Conservation (phyloP, 208 protist genomes). For the Angomonas ambiguus region DNA sequence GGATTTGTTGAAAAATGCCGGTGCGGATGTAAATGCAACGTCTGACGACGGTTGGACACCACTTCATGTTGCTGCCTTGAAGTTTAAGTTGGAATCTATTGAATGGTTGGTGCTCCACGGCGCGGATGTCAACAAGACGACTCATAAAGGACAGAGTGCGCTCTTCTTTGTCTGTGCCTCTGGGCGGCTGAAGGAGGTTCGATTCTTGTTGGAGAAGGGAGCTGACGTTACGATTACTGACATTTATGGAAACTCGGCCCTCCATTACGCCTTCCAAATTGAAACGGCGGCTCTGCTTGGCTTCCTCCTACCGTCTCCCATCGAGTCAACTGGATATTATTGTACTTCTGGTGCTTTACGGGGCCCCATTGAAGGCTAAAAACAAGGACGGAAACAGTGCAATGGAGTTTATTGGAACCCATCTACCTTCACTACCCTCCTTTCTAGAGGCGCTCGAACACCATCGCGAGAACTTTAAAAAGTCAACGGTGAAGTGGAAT, state of each 20-base stretch:
- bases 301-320: conserved; percentile 54
- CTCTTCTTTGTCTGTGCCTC: conserved; percentile 49
- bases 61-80: conserved; percentile 58
- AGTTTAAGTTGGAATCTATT: conserved; percentile 29
- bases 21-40: conserved; percentile 26
- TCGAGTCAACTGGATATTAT: conserved; percentile 59
- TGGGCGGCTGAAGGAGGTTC: conserved; percentile 37
- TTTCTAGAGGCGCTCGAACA: conserved; percentile 26
- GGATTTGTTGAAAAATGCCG: conserved; percentile 24
- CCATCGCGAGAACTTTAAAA: conserved; percentile 20
- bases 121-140: conserved; percentile 45
- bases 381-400: conserved; percentile 30
- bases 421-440: conserved; percentile 34
- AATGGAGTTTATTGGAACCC: conserved; percentile 20
- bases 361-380: conserved; percentile 17
- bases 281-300: conserved; percentile 45
- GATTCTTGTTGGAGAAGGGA: conserved; percentile 33
- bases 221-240: conserved; percentile 31
- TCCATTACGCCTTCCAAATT: conserved; percentile 64
- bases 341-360: conserved; percentile 41
- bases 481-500: conserved; percentile 30
- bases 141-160: conserved; percentile 30
- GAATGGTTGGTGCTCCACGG: conserved; percentile 33
- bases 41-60: conserved; percentile 51
- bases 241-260: conserved; percentile 26